phyloP scores from a whole-genome alignment of 768 basidiomycete genomes.

The Mycena alexandri region DNA sequence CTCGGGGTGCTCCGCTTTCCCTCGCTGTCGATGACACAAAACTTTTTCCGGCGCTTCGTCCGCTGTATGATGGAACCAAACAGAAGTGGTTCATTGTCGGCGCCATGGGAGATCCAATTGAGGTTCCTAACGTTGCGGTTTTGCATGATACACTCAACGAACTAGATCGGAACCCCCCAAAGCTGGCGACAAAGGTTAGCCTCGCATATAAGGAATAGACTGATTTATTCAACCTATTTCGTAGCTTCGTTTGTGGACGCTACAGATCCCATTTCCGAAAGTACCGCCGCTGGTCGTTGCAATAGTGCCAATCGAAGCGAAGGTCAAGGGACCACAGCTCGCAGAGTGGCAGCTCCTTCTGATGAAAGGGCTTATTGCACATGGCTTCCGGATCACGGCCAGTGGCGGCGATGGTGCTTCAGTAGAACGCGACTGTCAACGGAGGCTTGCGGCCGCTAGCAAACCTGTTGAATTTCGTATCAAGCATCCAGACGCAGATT shows the following conservation, averaged over 20 bases:
- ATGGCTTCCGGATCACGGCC: constrained; percentile 13
- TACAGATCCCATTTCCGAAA: constrained; percentile 24
- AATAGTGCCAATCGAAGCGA: constrained; percentile 6
- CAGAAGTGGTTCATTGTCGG: constrained; percentile 30
- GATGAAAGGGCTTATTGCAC: constrained; percentile 16
- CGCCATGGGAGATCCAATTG: constrained; percentile 7
- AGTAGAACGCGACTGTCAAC: background rate
- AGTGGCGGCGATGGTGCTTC: constrained; percentile 23
- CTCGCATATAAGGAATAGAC: too few relatives aligned
- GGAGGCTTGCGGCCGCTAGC: background rate
- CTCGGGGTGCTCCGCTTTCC: constrained; percentile 18
- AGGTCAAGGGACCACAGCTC: constrained; percentile 20
- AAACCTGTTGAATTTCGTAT: background rate
- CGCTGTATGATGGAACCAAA: constrained; percentile 16
- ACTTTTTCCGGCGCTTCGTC: constrained; percentile 17
- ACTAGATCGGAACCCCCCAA: background rate
- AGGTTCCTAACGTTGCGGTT: background rate
- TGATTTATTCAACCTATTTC: too few relatives aligned
- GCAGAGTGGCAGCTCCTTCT: constrained; percentile 19
- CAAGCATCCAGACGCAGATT: too few relatives aligned
- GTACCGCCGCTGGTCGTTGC: constrained; percentile 23
- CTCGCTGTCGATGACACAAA: constrained; percentile 29
- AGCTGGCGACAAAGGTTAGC: constrained; percentile 24
- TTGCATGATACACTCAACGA: constrained; percentile 1
- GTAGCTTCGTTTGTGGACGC: constrained; percentile 26